Conservation (phyloP, 2,329 filamentous ascomycete species). For the Trichoderma polysporum region DNA sequence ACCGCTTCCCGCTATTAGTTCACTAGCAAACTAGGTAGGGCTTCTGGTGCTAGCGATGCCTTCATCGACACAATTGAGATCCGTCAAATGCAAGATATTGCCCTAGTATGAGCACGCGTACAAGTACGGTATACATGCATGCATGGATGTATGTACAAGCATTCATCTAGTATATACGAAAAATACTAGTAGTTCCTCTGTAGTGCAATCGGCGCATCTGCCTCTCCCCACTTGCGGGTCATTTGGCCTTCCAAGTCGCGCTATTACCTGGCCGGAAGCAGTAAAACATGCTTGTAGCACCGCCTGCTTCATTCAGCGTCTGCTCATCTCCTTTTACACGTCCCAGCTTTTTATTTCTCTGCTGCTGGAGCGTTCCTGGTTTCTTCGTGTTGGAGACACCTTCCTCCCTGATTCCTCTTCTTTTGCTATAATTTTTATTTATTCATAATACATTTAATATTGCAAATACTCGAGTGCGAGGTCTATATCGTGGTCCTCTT, state of each 20-base stretch:
- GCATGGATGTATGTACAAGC: too few relatives aligned
- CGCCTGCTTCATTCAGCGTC: conserved; percentile 2
- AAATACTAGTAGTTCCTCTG: too few relatives aligned
- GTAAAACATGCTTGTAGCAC: conserved; percentile 1
- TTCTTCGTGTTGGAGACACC: not conserved
- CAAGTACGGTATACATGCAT: too few relatives aligned
- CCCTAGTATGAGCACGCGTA: too few relatives aligned
- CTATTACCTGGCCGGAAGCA: conserved; percentile 2
- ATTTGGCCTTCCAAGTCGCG: conserved; percentile 5
- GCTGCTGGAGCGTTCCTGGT: not conserved
- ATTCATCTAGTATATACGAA: too few relatives aligned
- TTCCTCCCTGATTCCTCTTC: not conserved
- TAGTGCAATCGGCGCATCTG: not conserved
- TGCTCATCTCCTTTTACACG: conserved; percentile 12
- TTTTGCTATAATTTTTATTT: not conserved
- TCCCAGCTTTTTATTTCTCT: not conserved
- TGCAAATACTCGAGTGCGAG: not conserved
- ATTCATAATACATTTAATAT: not conserved
- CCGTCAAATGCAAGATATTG: too few relatives aligned
- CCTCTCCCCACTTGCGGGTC: conserved; percentile 7
- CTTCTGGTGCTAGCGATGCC: not conserved
- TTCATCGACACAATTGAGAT: not conserved
- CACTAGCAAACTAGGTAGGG: not conserved
- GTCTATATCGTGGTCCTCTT: not conserved
- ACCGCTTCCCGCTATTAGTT: not conserved